Evolutionary conservation across 2,329 filamentous ascomycete species (phyloP), one percentile per base, ranked within the genome.

Genomic region (Colletotrichum somersetense): DNA sequence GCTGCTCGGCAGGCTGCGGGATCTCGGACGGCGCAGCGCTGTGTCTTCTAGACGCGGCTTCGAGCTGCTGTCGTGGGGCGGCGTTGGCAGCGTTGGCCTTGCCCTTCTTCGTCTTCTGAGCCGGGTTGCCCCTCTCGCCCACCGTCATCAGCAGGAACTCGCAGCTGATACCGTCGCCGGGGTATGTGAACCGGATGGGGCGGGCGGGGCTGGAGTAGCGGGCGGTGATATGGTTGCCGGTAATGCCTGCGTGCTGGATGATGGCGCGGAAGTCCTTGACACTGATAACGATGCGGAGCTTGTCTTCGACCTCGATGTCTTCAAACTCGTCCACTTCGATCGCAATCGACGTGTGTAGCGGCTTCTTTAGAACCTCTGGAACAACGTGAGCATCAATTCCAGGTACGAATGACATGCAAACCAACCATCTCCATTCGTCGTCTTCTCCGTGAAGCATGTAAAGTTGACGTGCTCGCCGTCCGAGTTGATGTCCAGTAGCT

Each of bases 91-190:
- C 78, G 72, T 84, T 81, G 23, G 77, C 74, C 78, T 63, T 73
- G 8, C 77, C 63, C 72, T 79, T 88, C 74, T 85, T 88, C 56
- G 83, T 83, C 77, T 85, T 87, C 71, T 86, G 85, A 14, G 79
- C 80, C 6, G 84, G 80, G 57, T 85, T 86, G 38, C 82, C 85
- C 70, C 86, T 85, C 75, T 94, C 92, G 18, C 93, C 93, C 11
- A 92, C 90, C 1, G 93, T 96, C 92, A 95, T 95, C 72, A 96
- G 87, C 55, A 94, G 92, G 76, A 95, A 95, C 75, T 95, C 91
- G 80, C 91, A 93, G 48, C 89, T 82, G 42, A 95, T 85, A 44
- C 91, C 92, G 70, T 92, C 90, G 53, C 88, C 87, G 33, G 88
- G 86, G 77, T 96, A 96, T 56, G 86, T 89, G 71, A 96, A 87